Evolutionary conservation across 1,284 basidiomycete species (phyloP).

Genomic region (Fomitopsis palustris): DNA sequence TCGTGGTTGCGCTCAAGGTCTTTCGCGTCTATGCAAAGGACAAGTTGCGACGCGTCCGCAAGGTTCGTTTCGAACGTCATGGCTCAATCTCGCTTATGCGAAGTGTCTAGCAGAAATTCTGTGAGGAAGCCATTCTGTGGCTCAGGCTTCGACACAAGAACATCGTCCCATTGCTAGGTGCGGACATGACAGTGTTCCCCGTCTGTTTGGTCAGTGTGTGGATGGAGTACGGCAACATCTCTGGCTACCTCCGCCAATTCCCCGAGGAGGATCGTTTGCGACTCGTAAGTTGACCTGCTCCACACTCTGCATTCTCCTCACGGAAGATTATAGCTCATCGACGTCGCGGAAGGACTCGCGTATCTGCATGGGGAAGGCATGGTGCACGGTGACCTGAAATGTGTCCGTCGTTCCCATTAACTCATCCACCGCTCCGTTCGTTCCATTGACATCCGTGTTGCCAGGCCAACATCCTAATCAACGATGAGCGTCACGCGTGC

Average conservation of each 20-base stretch:
- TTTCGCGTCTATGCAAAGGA: not conserved
- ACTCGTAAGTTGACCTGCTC: not conserved
- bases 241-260: not conserved
- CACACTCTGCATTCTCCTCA: not conserved
- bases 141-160: slow-evolving; percentile 4
- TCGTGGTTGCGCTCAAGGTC: not conserved
- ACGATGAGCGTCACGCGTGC: slow-evolving; percentile 1
- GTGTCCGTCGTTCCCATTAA: not conserved
- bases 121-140: slow-evolving; percentile 4
- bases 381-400: slow-evolving; percentile 5
- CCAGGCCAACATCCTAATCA: slow-evolving; percentile 10
- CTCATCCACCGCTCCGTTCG: not conserved
- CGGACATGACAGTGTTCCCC: slow-evolving; percentile 3
- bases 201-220: slow-evolving; percentile 1
- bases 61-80: not conserved
- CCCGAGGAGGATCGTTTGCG: not conserved
- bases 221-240: slow-evolving; percentile 1
- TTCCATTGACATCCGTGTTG: not conserved
- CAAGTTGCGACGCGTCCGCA: not conserved
- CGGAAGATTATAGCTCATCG: not conserved
- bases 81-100: not conserved
- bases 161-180: slow-evolving; percentile 1
- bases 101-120: slow-evolving; percentile 1
- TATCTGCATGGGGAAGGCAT: not conserved
- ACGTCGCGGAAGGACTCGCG: slow-evolving; percentile 1